Conservation (phyloP, 352 stramenopile species). For the Pythium brachiatum region DNA sequence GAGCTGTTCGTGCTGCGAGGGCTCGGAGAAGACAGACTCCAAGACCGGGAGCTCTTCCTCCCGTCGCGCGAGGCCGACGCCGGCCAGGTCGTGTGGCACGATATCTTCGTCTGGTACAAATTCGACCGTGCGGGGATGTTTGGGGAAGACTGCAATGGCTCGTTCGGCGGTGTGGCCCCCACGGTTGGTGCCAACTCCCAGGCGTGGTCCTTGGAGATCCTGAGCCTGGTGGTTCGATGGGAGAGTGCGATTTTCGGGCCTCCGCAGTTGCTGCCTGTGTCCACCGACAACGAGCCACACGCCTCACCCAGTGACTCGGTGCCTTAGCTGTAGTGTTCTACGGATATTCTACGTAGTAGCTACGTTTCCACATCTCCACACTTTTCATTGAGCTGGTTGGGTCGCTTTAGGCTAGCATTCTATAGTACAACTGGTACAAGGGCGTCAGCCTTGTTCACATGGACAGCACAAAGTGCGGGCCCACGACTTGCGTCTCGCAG, state of each 20-base stretch:
- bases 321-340: no score
- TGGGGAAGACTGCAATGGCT: conserved; percentile 32
- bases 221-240: conserved; percentile 41
- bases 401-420: background rate
- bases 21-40: conserved; percentile 30
- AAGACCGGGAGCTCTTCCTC: conserved; percentile 27
- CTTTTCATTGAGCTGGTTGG: no score
- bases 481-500: conserved; percentile 49
- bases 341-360: no score
- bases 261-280: conserved; percentile 5
- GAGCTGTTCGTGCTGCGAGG: conserved; percentile 29
- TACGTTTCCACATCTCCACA: no score
- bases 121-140: conserved; percentile 29
- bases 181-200: conserved; percentile 38
- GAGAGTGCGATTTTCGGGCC: conserved; percentile 36
- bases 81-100: conserved; percentile 26
- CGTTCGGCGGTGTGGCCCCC: conserved; percentile 33
- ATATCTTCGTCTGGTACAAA: conserved; percentile 29
- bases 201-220: conserved; percentile 44
- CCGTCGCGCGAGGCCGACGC: conserved; percentile 10
- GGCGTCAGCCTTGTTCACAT: conserved; percentile 5
- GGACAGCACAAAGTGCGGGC: conserved; percentile 34
- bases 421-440: background rate
- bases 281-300: background rate
- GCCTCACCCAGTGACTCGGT: background rate